Evolutionary conservation across 176 grass and related monocot genomes (phyloP), one percentile per base, ranked within the genome.

Genomic region (Juncus effusus): DNA sequence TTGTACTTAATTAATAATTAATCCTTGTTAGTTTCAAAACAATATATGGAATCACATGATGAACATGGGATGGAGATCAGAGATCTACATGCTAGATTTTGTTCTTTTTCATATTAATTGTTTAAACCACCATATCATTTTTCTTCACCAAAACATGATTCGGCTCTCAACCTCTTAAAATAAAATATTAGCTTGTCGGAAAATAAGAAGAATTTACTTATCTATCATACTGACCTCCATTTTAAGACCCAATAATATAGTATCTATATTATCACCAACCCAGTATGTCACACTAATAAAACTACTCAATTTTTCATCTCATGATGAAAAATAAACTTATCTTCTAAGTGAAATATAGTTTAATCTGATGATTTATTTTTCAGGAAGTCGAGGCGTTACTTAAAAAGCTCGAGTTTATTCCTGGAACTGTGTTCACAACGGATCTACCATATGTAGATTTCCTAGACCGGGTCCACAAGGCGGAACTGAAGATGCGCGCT

Each of bases 361-460:
- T 10, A 40, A 4, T 39, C 39, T 16, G 54, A n/a, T 38, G 4
- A n/a, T 57, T 56, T 39, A 50, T 5, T 6, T 51, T 40, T 36
- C 73, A 96, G 93, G 88, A 89, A 1, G 85, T 92, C 12, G 93
- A 97, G 5, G 80, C 77, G 56, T 75, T 97, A 53, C 74, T 97
- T 2, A 72, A 74, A 70, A 74, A 82, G 42, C 82, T 97, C 38
- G 78, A 55, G 69, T 97, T 89, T 73, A 78, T 97, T 2, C 82
- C 82, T 1, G 78, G 81, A 60, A 83, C 93, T 42, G 80, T 86
- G 69, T 97, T 97, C 76, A 92, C 93, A 28, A 97, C 93, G 8
- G 93, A 97, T 69, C 75, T 97, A 28, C 59, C 88, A 60, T 97
- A 97, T 73, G 78, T 89, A 58, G 88, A 89, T 49, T 97, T 97